Conservation (phyloP, 2,329 filamentous ascomycete genomes). For the Boeremia lycopersici region DNA sequence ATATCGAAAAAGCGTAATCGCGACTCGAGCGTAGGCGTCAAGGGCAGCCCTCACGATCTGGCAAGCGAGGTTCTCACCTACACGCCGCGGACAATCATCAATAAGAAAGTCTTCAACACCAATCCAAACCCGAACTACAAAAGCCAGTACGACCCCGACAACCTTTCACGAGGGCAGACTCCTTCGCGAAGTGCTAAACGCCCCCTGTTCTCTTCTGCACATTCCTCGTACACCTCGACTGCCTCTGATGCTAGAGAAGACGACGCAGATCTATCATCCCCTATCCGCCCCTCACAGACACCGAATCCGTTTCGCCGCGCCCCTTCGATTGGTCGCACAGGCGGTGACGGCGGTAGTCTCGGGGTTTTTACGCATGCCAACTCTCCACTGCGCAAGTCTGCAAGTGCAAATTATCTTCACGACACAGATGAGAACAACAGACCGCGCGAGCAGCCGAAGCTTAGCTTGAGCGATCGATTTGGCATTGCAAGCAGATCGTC, state of each 20-base stretch:
- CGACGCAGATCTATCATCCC: constrained; percentile 52
- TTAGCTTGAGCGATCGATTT: constrained; percentile 12
- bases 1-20: constrained; percentile 46
- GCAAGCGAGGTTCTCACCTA: constrained; percentile 64
- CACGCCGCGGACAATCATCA: constrained; percentile 64
- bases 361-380: constrained; percentile 80
- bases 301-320: constrained; percentile 59
- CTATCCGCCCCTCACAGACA: constrained; percentile 51
- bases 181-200: constrained; percentile 27
- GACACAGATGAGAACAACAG: constrained; percentile 28
- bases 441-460: constrained; percentile 1
- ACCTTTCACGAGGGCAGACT: constrained; percentile 29
- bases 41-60: constrained; percentile 51
- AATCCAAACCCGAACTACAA: constrained; percentile 84
- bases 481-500: constrained; percentile 12
- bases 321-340: constrained; percentile 54
- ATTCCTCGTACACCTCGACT: constrained; percentile 48
- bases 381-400: constrained; percentile 82
- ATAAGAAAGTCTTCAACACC: constrained; percentile 78
- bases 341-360: constrained; percentile 74
- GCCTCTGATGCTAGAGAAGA: constrained; percentile 44
- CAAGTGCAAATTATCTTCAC: constrained; percentile 60
- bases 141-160: constrained; percentile 73
- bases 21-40: constrained; percentile 47
- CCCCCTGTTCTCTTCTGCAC: constrained; percentile 31